Evolutionary conservation across 768 basidiomycete genomes (phyloP), one percentile per base, ranked within the genome.

Genomic region (Mycena olivaceomarginata): DNA sequence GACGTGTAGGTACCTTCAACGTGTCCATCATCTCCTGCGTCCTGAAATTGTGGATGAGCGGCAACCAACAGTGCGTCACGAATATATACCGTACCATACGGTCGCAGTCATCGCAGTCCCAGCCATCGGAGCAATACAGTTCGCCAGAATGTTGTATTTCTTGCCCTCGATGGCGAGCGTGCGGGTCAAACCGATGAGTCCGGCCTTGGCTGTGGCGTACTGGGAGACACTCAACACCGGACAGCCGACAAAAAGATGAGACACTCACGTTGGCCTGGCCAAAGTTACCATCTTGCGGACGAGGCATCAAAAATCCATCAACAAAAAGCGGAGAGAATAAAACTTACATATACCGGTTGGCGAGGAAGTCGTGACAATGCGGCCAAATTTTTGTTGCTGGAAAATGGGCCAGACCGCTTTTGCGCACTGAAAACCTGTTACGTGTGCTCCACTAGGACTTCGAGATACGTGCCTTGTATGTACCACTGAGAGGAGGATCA

Each of bases 381-480:
- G 93, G 40, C 98, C 98, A 83, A 94, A 98, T 86, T 97, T 97
- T 84, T 99, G 98, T 87, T 97, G 95, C 85, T 95, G 95, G 92
- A 99, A 99, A 80, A 96, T 88, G 0, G 98, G 97, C 98, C 98
- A 99, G 37, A 96, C 94, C 7, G 98, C 98, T 82, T 98, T 96
- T 40, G 93, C 94, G 78, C 97, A 97, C 95, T 97, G 75, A 9
- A 64, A 20, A 46, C n/a, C 39, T 45, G 59, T 76, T 51, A 62
- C 37, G 65, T 20, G 20, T 25, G 25, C 62, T 37, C 18, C 9
- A 11, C 40, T 41, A 12, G 25, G 40, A n/a, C 59, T n/a, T 40
- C n/a, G 18, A 31, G 41, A n/a, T 39, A 16, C 15, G 48, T 77
- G 94, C 95, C 89, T 97, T 97, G 88, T 93, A 99, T 15, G 98